Evolutionary conservation across 2,329 filamentous ascomycete genomes (phyloP), one percentile per base, ranked within the genome.

Genomic region (Hirsutella thompsonii): DNA sequence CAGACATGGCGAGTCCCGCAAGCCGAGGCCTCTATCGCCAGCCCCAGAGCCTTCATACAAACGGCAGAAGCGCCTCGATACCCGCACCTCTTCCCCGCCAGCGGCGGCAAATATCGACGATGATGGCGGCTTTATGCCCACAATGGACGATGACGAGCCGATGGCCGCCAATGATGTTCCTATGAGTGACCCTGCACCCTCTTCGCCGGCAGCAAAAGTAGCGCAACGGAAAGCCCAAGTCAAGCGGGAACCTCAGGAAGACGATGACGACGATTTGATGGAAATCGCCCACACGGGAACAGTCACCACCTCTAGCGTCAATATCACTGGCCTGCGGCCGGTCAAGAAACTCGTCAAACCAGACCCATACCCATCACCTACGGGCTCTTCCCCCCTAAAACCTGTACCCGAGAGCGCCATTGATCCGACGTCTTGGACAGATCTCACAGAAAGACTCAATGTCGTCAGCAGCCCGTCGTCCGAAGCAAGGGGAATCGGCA

Each of bases 131-230:
- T 72, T 72, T 41, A 63, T 74, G 26, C 68, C 70, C 20, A 57
- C 63, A 4, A 64, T 72, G 39, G 79, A 87, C 40, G 81, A 88
- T 41, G 81, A 92, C 47, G 79, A 81, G 53, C 57, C 65, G 33
- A 49, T 53, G 13, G 54, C 54, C 28, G 47, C 48, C 20, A 52
- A 58, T 20, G 70, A 74, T 43, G 63, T 85, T n/a, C 72, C 72
- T n/a, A 90, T 92, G 79, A 89, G 83, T 57, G 89, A 95, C 53
- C 78, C 81, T 2, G 70, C 83, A 33, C 88, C 85, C 10, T 96
- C 90, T 1, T 96, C 92, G 1, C 92, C 92, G 1, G 79, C 87
- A 6, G 76, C 77, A 34, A 89, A 88, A 52, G 84, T 80, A 30
- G 76, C 84, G 8, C 77, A 84, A 54, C 76, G 88, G 45, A 92